These are phyloP conservation scores for Alternaria incomplexa DNA, from an alignment of 2,329 filamentous ascomycete genomes.

Conservation along the genomic window DNA sequence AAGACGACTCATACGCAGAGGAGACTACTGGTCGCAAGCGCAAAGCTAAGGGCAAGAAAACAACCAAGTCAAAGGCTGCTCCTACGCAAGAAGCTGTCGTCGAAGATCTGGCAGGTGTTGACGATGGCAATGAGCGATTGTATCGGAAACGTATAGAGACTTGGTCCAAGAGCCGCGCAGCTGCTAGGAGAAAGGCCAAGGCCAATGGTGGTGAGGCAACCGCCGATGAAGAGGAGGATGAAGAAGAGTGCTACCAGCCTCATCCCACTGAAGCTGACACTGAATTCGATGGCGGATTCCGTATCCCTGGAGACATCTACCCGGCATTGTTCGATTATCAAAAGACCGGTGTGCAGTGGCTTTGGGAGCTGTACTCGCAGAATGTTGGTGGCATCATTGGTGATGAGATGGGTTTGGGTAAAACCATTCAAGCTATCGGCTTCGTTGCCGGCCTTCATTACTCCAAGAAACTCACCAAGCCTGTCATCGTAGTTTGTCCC, in stretches of 20 bases:
- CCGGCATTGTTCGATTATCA: slow-evolving; percentile 95
- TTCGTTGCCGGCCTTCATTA: slow-evolving; percentile 92
- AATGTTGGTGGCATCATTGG: slow-evolving; percentile 92
- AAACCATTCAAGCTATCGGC: slow-evolving; percentile 82
- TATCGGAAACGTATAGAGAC: slow-evolving; percentile 77
- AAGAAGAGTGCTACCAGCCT: slow-evolving; percentile 80
- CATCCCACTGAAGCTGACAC: slow-evolving; percentile 83
- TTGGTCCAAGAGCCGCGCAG: slow-evolving; percentile 72
- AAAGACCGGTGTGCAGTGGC: slow-evolving; percentile 95
- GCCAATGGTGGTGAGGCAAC: slow-evolving; percentile 40
- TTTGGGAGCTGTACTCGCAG: slow-evolving; percentile 89
- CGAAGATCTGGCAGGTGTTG: slow-evolving; percentile 69
- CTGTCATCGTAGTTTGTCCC: slow-evolving; percentile 89
- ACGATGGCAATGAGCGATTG: slow-evolving; percentile 85
- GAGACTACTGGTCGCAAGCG: slow-evolving; percentile 49
- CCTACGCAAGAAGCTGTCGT: slow-evolving; percentile 36
- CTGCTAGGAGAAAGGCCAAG: slow-evolving; percentile 60
- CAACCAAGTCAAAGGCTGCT: slow-evolving; percentile 28
- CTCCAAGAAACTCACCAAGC: slow-evolving; percentile 81
- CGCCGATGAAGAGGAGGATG: slow-evolving; percentile 42
- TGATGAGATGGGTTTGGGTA: slow-evolving; percentile 98
- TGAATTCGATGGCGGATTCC: slow-evolving; percentile 74
- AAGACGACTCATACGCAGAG: slow-evolving; percentile 49
- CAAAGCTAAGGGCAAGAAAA: slow-evolving; percentile 40
- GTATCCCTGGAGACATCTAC: slow-evolving; percentile 89